Evolutionary conservation across 345 rosid species (phyloP).

Genomic region (Bruguiera sexangula): DNA sequence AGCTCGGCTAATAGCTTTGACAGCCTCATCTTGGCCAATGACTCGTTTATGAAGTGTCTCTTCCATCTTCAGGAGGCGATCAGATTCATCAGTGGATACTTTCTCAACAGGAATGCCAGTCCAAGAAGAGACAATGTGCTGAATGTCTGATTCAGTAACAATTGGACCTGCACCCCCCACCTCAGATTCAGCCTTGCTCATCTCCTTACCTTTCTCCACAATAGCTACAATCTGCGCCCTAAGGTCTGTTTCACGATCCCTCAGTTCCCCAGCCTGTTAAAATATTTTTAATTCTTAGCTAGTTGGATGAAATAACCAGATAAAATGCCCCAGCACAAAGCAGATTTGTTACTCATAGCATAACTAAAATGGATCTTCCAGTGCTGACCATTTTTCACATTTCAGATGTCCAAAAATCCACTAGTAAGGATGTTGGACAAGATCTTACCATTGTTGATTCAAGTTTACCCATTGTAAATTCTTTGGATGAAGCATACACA

Average conservation of each 20-base stretch:
- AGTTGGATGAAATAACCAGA: background rate
- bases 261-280: constrained; percentile 85
- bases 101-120: constrained; percentile 99
- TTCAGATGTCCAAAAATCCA: too few relatives aligned
- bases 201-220: constrained; percentile 85
- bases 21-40: constrained; percentile 99
- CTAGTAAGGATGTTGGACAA: too few relatives aligned
- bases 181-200: constrained; percentile 90
- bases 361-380: background rate
- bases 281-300: constrained; percentile 4
- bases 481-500: background rate
- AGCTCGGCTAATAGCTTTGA: constrained; percentile 88
- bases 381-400: background rate
- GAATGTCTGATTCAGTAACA: constrained; percentile 85
- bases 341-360: background rate
- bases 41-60: constrained; percentile 87
- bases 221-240: constrained; percentile 83
- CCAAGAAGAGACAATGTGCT: constrained; percentile 91
- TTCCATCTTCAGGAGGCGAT: constrained; percentile 92
- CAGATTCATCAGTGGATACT: constrained; percentile 93
- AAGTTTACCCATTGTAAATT: background rate
- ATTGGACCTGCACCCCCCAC: constrained; percentile 80
- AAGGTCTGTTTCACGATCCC: constrained; percentile 93
- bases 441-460: too few relatives aligned
- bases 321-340: background rate